Evolutionary conservation across 192 early-diverging fungal species (phyloP), one percentile per base, ranked within the genome.

Genomic region (Gorgonomyces haynaldii): DNA sequence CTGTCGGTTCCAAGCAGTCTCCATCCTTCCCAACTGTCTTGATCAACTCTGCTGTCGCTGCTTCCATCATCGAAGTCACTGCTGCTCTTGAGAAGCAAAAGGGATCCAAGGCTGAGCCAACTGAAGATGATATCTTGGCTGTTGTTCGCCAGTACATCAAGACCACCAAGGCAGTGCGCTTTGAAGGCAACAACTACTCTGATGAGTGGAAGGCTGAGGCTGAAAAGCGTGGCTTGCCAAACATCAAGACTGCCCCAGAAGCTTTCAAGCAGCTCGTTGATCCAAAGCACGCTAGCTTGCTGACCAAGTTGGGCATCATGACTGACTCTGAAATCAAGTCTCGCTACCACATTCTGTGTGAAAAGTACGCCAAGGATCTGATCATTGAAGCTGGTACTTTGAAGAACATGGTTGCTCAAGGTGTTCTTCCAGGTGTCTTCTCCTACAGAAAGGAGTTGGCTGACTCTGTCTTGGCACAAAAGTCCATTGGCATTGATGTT

Each of bases 141-240:
- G 86, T 98, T 20, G 87, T 98, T 64, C 83, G 83, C 51, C 58
- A 83, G 57, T 92, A 76, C 63, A 89, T 90, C 56, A 79, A 54
- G 22, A 64, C 79, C 45, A 76, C 77, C 65, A 89, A 88, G 78
- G 52, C 62, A 55, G 74, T 98, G 56, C 81, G 91, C 61, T 98
- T 98, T 60, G 95, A 98, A 68, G 91, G 87, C 56, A 91, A 98
- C 78, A 87, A 87, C 69, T 98, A 98, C 78, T 89, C 91, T 35
- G 84, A 86, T 32, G 85, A 81, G 41, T 98, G 95, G 95, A 77
- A 81, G 23, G 55, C 69, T 17, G 95, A 96, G 76, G 95, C 95
- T 26, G 86, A 78, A 58, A 81, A 75, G 60, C 89, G 95, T 61
- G 92, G 95, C 1, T 71, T 98, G 54, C 89, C 90, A 68, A 98